A percentile compares a stretch with the other conserved stretches of the same genome.
Conservation (phyloP, 148 eudicot species). For the Linanthus parryae region DNA sequence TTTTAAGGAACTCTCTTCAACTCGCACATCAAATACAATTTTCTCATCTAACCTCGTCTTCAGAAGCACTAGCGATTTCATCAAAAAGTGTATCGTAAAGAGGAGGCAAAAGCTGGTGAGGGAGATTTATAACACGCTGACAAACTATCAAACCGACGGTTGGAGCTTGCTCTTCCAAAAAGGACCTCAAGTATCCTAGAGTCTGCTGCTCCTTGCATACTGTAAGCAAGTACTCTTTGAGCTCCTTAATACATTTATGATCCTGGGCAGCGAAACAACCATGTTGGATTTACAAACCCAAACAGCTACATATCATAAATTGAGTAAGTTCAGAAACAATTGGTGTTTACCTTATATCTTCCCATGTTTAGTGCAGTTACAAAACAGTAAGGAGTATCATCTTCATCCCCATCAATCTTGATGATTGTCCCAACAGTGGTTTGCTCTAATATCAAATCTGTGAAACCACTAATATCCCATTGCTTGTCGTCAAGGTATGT, state of each 20-base stretch:
- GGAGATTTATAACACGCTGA: conserved; percentile 88
- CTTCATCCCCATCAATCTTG: conserved; percentile 86
- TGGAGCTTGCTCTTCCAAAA: conserved; percentile 44
- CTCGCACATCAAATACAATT: conserved; percentile 1
- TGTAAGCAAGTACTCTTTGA: conserved; percentile 54
- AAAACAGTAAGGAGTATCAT: conserved; percentile 62
- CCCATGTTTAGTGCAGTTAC: conserved; percentile 71
- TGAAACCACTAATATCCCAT: conserved; percentile 92
- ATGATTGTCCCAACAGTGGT: conserved; percentile 87
- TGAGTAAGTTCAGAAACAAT: neutral
- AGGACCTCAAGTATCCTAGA: conserved; percentile 28
- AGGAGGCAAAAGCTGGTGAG: conserved; percentile 90
- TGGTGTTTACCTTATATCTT: conserved; percentile 60
- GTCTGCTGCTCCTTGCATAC: conserved; percentile 34
- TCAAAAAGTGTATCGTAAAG: conserved; percentile 86
- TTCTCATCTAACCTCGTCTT: conserved; percentile 77
- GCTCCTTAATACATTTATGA: conserved; percentile 55
- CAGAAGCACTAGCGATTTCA: conserved; percentile 86
- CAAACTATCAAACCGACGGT: conserved; percentile 82
- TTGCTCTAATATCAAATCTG: conserved; percentile 73
- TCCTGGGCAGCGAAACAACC: conserved; percentile 36
- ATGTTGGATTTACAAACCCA: neutral
- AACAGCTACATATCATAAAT: neutral
- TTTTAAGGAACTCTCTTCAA: conserved; percentile 1
- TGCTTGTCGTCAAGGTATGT: conserved; percentile 57